These are phyloP conservation scores for Wickerhamomyces kurtzmanii DNA, from an alignment of 805 yeast genomes.

Conservation along the genomic window DNA sequence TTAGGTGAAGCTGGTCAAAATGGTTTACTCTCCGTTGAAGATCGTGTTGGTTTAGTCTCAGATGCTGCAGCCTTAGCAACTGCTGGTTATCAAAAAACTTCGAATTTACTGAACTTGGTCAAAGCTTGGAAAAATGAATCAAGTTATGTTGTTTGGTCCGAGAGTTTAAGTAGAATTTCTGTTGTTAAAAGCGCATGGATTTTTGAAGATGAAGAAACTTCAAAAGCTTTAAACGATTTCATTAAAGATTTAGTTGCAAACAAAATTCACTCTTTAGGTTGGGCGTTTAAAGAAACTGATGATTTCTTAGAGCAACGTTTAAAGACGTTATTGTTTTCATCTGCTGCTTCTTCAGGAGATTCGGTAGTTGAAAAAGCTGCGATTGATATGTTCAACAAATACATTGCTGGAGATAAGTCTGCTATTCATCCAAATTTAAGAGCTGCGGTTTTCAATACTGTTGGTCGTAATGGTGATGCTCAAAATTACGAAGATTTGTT, in stretches of 20 bases:
- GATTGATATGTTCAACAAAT: conserved; percentile 39
- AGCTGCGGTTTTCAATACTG: conserved; percentile 53
- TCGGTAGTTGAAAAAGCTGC: conserved; percentile 36
- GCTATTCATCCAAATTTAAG: conserved; percentile 73
- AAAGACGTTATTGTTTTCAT: conserved; percentile 50
- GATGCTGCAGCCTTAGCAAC: conserved; percentile 66
- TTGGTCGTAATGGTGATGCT: conserved; percentile 53
- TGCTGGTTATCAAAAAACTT: conserved; percentile 59
- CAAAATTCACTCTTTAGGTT: conserved; percentile 50
- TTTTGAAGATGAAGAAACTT: conserved; percentile 38
- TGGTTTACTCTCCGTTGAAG: conserved; percentile 59
- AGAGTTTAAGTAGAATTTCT: conserved; percentile 39
- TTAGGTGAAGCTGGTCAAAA: conserved; percentile 51
- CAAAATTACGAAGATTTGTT: conserved; percentile 55
- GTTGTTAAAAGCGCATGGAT: conserved; percentile 42
- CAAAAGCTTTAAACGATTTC: conserved; percentile 40
- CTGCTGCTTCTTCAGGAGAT: conserved; percentile 48
- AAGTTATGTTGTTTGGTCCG: conserved; percentile 62
- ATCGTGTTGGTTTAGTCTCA: conserved; percentile 73
- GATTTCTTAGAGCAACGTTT: conserved; percentile 56
- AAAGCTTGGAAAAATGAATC: conserved; percentile 49
- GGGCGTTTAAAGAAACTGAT: conserved; percentile 47
- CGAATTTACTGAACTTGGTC: conserved; percentile 49
- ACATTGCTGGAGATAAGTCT: conserved; percentile 48
- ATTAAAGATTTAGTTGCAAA: conserved; percentile 42